Conservation (phyloP, 257 asterid genomes). For the Nicotiana obtusifolia region DNA sequence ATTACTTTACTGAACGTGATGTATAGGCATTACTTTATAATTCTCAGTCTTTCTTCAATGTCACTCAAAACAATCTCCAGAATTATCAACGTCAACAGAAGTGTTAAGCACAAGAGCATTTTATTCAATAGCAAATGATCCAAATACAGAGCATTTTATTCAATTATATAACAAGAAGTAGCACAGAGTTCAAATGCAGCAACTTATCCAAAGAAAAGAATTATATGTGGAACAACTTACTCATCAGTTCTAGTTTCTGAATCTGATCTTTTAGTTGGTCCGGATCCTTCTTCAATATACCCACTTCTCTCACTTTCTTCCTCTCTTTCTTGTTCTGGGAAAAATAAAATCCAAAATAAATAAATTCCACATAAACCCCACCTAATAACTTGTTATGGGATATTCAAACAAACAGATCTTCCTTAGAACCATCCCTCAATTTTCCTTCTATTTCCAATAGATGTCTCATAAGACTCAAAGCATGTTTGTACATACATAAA, state of each 20-base stretch:
- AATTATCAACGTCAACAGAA: background rate
- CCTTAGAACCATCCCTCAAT: no score
- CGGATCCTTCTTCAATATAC: conserved; percentile 91
- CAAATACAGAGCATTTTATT: background rate
- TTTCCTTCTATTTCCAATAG: no score
- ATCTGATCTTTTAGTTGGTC: conserved; percentile 75
- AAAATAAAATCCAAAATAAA: background rate
- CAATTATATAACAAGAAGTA: background rate
- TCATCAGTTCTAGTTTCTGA: conserved; percentile 77
- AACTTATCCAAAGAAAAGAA: background rate
- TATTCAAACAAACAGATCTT: no score
- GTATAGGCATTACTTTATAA: background rate
- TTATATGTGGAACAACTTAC: conserved; percentile 35
- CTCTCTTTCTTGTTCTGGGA: conserved; percentile 85
- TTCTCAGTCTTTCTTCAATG: background rate
- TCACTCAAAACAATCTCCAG: background rate
- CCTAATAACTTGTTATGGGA: no score
- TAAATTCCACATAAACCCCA: no score
- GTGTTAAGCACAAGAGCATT: background rate
- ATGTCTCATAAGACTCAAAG: no score
- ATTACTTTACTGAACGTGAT: background rate
- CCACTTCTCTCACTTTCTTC: conserved; percentile 95
- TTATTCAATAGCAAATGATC: background rate
- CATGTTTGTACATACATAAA: no score
- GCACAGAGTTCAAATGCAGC: background rate